phyloP scores from a whole-genome alignment of 1,284 basidiomycete genomes.

The Apiotrichum montevideense region DNA sequence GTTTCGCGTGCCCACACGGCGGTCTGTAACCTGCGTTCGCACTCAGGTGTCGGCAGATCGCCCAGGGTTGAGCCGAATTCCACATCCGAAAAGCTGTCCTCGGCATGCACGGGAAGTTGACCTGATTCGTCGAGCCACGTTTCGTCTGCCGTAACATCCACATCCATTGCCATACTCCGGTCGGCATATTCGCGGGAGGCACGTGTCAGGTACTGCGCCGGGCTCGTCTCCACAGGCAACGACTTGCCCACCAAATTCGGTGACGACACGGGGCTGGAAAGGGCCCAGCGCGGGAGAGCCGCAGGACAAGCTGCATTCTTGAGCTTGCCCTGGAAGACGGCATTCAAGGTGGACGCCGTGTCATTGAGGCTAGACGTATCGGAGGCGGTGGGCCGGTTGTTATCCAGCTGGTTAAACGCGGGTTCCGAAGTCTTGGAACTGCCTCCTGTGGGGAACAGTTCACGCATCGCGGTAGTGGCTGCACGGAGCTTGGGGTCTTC shows the following conservation, averaged over 20 bases:
- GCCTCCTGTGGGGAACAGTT: slow-evolving; percentile 30
- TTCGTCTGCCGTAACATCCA: slow-evolving; percentile 23
- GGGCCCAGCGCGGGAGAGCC: slow-evolving; percentile 29
- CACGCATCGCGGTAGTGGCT: slow-evolving; percentile 38
- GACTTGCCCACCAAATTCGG: slow-evolving; percentile 21
- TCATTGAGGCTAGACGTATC: slow-evolving; percentile 27
- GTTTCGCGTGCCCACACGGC: slow-evolving; percentile 40
- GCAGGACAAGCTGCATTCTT: slow-evolving; percentile 25
- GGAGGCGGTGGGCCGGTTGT: slow-evolving; percentile 21
- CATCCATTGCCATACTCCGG: slow-evolving; percentile 25
- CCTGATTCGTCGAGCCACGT: slow-evolving; percentile 38
- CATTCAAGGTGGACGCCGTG: slow-evolving; percentile 16
- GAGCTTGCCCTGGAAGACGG: slow-evolving; percentile 21
- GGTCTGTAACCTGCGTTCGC: slow-evolving; percentile 34
- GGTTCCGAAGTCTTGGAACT: slow-evolving; percentile 12
- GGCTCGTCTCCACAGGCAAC: slow-evolving; percentile 24
- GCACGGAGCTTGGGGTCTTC: slow-evolving; percentile 37
- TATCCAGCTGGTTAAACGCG: slow-evolving; percentile 31
- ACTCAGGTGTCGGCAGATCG: slow-evolving; percentile 33
- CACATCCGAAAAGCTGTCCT: slow-evolving; percentile 35
- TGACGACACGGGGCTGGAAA: slow-evolving; percentile 34
- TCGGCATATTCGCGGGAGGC: slow-evolving; percentile 10
- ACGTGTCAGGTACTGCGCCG: slow-evolving; percentile 29
- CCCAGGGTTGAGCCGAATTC: slow-evolving; percentile 32
- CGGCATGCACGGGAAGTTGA: slow-evolving; percentile 39